A percentile compares a stretch with the other conserved stretches of the same genome.
These are phyloP conservation scores for Blastomyces emzantsi DNA, from an alignment of 2,329 filamentous ascomycete genomes.

Conservation along the genomic window DNA sequence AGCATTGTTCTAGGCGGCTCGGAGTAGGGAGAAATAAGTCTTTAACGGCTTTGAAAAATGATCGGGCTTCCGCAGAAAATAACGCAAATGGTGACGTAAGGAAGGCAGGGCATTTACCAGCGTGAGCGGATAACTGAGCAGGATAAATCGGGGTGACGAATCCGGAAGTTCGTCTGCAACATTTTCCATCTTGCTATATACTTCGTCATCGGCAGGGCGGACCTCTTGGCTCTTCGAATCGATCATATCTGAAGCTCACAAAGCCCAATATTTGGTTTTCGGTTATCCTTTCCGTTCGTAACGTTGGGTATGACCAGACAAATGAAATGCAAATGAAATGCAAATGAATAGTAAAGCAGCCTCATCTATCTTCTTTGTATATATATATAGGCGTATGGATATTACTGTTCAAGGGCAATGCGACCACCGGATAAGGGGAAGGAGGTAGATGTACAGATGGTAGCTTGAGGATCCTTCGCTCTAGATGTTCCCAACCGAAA, in stretches of 20 bases:
- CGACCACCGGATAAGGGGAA: constrained; percentile 19
- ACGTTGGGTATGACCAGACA: background rate
- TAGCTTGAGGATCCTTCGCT: constrained; percentile 75
- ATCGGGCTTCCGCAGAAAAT: too few species aligned
- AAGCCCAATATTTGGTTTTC: constrained; percentile 16
- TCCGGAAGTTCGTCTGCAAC: constrained; percentile 86
- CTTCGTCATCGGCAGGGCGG: constrained; percentile 66
- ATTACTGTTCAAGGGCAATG: background rate
- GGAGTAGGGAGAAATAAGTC: background rate
- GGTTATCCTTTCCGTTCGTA: constrained; percentile 5
- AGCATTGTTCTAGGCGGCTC: background rate
- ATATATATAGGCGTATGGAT: background rate
- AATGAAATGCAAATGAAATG: background rate
- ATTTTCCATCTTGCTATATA: constrained; percentile 73
- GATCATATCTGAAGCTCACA: constrained; percentile 60
- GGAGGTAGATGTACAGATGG: constrained; percentile 65
- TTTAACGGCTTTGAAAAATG: background rate
- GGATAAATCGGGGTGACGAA: constrained; percentile 78
- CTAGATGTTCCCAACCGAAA: constrained; percentile 88
- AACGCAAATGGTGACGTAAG: background rate
- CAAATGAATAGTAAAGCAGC: background rate
- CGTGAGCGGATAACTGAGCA: constrained; percentile 85
- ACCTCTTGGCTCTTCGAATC: constrained; percentile 88
- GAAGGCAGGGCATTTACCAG: constrained; percentile 48
- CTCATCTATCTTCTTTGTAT: background rate